Conservation (phyloP, 129 eudicot genomes). For the Oenanthe sinensis region DNA sequence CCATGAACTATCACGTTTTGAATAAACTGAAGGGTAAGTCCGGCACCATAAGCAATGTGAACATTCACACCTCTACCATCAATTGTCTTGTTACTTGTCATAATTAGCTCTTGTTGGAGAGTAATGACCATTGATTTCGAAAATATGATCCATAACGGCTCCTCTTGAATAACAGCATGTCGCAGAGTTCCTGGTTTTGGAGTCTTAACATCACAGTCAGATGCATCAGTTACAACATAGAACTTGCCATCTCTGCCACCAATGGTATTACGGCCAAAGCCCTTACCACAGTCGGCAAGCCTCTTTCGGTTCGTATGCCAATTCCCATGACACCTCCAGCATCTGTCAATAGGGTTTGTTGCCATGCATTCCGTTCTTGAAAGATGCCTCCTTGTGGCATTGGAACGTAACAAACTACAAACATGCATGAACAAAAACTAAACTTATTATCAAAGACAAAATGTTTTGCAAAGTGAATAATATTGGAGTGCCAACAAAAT, state of each 20-base stretch:
- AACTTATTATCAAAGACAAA: neutral
- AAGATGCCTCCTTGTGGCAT: slow-evolving; percentile 37
- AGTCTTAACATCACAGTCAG: slow-evolving; percentile 33
- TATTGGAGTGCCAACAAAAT: neutral
- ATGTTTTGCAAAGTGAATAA: neutral
- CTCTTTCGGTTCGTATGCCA: slow-evolving; percentile 50
- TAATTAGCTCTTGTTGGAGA: slow-evolving; percentile 56
- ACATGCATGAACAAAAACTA: neutral
- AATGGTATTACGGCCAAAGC: slow-evolving; percentile 46
- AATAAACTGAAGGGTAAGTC: slow-evolving; percentile 58
- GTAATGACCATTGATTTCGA: slow-evolving; percentile 40
- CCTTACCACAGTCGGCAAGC: slow-evolving; percentile 52
- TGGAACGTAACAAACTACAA: slow-evolving; percentile 9
- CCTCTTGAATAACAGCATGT: slow-evolving; percentile 60
- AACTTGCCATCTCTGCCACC: slow-evolving; percentile 53
- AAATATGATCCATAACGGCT: slow-evolving; percentile 70
- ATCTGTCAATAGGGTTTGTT: slow-evolving; percentile 59
- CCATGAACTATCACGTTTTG: slow-evolving; percentile 61
- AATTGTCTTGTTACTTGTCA: slow-evolving; percentile 56
- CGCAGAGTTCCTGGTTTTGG: slow-evolving; percentile 78
- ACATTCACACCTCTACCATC: slow-evolving; percentile 63
- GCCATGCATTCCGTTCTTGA: slow-evolving; percentile 31
- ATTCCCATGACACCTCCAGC: slow-evolving; percentile 59
- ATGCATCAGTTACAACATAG: slow-evolving; percentile 56
- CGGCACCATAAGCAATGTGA: slow-evolving; percentile 61